Percentiles rank a stretch among this genome's conserved stretches.
Evolutionary conservation across 176 grass and related monocot species (phyloP).

Genomic region (Musa itinerans): DNA sequence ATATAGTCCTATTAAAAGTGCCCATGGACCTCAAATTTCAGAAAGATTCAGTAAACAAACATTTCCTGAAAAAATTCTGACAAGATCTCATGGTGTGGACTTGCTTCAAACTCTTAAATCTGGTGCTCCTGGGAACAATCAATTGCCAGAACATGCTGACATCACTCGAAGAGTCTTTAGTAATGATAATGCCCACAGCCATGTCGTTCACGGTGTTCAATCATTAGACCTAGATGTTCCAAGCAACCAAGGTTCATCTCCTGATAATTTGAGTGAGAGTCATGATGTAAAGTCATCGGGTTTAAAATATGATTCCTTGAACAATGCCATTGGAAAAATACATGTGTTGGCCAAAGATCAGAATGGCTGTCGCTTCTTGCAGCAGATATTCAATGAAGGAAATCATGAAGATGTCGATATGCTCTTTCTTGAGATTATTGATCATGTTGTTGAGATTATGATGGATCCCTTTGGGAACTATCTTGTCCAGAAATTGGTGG

Average conservation of each 20-base stretch:
- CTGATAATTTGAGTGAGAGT: conserved; percentile 16
- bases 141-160: conserved; percentile 8
- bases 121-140: conserved; percentile 19
- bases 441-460: conserved; percentile 68
- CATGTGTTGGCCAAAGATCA: conserved; percentile 64
- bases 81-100: conserved; percentile 26
- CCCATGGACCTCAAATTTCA: conserved; percentile 6
- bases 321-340: conserved; percentile 42
- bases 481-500: conserved; percentile 66
- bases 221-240: conserved; percentile 1
- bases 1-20: conserved; percentile 9
- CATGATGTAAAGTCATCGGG: conserved; percentile 9
- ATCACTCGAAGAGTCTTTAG: conserved; percentile 15
- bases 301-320: conserved; percentile 27
- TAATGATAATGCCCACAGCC: conserved; percentile 2
- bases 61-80: conserved; percentile 27
- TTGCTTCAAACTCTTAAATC: conserved; percentile 15
- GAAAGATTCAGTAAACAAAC: conserved; percentile 9
- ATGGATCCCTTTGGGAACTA: conserved; percentile 62
- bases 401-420: conserved; percentile 42
- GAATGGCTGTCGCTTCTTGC: conserved; percentile 49
- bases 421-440: conserved; percentile 47
- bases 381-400: conserved; percentile 49
- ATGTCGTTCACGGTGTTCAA: conserved; percentile 20
- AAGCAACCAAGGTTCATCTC: conserved; percentile 9